Evolutionary conservation across 1,284 basidiomycete species (phyloP), one percentile per base, ranked within the genome.

Genomic region (Chondrostereum purpureum): DNA sequence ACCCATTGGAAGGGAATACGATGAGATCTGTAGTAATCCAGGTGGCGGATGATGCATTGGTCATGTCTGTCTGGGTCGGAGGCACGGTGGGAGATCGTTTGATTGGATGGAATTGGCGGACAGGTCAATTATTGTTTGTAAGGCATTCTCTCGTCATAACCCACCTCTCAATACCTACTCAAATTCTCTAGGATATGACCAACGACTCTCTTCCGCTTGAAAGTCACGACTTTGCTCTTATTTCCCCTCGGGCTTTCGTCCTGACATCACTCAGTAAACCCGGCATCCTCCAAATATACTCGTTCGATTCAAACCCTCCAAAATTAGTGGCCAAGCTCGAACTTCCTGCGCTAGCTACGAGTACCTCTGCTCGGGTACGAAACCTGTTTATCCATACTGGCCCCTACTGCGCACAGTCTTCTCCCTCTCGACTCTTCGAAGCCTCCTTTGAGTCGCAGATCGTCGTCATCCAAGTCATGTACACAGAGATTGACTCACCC

Each of bases 61-160:
- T 69, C 5, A 58, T 77, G 43, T 69, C 74, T 57, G 66, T 66
- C 43, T 56, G 36, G 36, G 24, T 41, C 13, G 13, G 39, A n/a
- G 39, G 39, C 3, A 8, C 12, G 10, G 22, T 61, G 1, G 58
- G 53, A 2, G 64, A 63, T 1, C 60, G 66, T 0, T 57, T 79
- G 6, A 49, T 72, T 19, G 59, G 80, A 17, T 80, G 75, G 75
- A 72, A 77, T 45, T 80, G 79, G 78, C 67, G 57, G 48, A 68
- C 64, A 1, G 74, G 70, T 0, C 51, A 59, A 10, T n/a, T 64
- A 20, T 53, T 77, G 35, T 63, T 71, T 36, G 77, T 78, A 49
- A 35, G 71, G 65, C 16, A 13, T 16, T 44, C n/a, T 23, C 14
- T 39, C n/a, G 21, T n/a, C 41, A 22, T 23, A 35, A 16, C 36